Conservation (phyloP, 2,329 filamentous ascomycete species). For the Colletotrichum melonis region DNA sequence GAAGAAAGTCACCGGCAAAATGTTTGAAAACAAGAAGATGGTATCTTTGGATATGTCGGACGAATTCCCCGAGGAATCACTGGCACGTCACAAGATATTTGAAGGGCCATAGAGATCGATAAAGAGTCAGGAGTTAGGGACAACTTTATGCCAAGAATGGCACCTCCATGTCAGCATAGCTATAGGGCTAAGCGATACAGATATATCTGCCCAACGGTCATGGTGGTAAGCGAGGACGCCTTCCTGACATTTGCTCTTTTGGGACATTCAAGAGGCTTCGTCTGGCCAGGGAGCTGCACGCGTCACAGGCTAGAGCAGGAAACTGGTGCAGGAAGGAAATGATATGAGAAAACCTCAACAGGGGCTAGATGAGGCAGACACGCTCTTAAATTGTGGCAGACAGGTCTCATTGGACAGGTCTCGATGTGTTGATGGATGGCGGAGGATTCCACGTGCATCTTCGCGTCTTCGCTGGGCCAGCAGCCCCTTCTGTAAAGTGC, state of each 20-base stretch:
- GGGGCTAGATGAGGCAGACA: neutral
- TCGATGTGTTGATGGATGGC: neutral
- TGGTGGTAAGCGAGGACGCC: neutral
- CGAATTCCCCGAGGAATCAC: neutral
- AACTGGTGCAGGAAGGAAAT: neutral
- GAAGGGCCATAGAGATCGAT: neutral
- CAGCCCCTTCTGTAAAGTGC: no score
- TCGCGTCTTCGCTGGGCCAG: neutral
- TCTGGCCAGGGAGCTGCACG: neutral
- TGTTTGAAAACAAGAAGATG: neutral
- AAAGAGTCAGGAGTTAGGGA: neutral
- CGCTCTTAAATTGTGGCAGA: neutral
- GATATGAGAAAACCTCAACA: no score
- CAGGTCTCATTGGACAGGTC: neutral
- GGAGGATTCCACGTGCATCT: neutral
- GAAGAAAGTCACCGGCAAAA: fast-evolving
- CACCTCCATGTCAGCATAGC: neutral
- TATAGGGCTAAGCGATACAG: neutral
- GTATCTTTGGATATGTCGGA: neutral
- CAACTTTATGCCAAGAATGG: neutral
- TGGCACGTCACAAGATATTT: neutral
- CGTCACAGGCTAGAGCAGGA: neutral
- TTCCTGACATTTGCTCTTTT: neutral
- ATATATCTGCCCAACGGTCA: neutral
- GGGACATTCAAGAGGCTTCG: neutral